phyloP scores from a whole-genome alignment of 192 early-diverging fungal species.

The Entrophospora sp. region DNA sequence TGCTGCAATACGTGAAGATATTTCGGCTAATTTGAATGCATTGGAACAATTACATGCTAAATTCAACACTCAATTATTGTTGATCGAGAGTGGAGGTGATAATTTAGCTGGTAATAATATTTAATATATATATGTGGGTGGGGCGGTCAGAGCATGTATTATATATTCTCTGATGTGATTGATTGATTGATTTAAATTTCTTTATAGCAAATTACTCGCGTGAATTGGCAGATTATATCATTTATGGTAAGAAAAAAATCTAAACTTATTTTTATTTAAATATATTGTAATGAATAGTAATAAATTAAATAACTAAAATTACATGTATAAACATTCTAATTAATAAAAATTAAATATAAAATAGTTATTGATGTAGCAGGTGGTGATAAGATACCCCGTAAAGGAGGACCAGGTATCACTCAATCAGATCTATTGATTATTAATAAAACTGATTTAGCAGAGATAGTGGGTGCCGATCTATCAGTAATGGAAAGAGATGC shows the following conservation, averaged over 20 bases:
- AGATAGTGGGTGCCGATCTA: constrained; percentile 84
- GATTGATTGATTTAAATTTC: too few relatives aligned
- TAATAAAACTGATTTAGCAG: constrained; percentile 95
- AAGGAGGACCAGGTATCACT: constrained; percentile 97
- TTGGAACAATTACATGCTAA: constrained; percentile 81
- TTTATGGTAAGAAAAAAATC: constrained; percentile 48
- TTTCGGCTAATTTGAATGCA: constrained; percentile 88
- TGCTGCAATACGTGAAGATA: constrained; percentile 91
- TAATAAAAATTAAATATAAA: background rate
- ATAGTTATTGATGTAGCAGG: constrained; percentile 93
- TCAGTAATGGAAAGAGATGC: constrained; percentile 88
- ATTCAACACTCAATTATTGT: constrained; percentile 72
- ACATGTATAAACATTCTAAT: too few relatives aligned
- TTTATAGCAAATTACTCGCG: constrained; percentile 62
- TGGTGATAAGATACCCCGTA: constrained; percentile 94
- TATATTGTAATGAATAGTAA: too few relatives aligned
- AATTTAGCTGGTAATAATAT: constrained; percentile 55
- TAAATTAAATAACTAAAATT: too few relatives aligned
- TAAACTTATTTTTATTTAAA: background rate
- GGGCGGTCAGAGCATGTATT: too few relatives aligned
- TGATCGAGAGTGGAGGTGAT: constrained; percentile 92
- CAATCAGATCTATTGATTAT: constrained; percentile 90
- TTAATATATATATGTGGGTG: too few relatives aligned
- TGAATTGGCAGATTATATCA: constrained; percentile 83
- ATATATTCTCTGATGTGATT: too few relatives aligned